phyloP scores from a whole-genome alignment of 805 yeast genomes.

The Debaryomyces tyrocola region DNA sequence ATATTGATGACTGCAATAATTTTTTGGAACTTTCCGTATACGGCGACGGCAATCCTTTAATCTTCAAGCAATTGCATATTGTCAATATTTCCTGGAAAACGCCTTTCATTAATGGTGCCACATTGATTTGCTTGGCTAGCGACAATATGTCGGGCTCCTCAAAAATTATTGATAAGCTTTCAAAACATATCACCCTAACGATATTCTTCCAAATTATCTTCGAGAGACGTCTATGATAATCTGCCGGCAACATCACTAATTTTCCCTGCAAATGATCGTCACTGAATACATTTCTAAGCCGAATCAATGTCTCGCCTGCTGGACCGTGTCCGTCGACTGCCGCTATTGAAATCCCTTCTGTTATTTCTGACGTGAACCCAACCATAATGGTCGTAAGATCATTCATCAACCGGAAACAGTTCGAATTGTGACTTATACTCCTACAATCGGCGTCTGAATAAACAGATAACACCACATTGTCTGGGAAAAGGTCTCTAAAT shows the following conservation, averaged over 20 bases:
- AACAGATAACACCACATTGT: constrained; percentile 9
- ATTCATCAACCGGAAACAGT: constrained; percentile 8
- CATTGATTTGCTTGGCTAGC: constrained; percentile 6
- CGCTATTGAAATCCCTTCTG: neutral
- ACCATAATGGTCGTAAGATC: neutral
- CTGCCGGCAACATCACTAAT: constrained; percentile 2
- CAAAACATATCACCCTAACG: constrained; percentile 12
- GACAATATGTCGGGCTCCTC: constrained; percentile 15
- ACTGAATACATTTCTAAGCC: neutral
- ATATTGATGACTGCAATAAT: constrained; percentile 10
- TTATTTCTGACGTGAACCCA: neutral
- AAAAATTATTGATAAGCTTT: constrained; percentile 15
- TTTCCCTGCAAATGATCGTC: neutral
- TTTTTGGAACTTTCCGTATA: constrained; percentile 9
- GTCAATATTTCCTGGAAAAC: constrained; percentile 11
- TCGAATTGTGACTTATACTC: constrained; percentile 5
- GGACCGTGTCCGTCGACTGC: neutral
- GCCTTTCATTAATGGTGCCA: constrained; percentile 14
- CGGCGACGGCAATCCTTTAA: constrained; percentile 6
- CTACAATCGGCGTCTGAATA: constrained; percentile 15
- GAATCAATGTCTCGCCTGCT: neutral
- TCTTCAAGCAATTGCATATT: constrained; percentile 5
- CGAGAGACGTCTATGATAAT: neutral
- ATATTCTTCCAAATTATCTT: constrained; percentile 11
- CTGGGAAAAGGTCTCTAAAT: constrained; percentile 6